Base-by-base conservation (phyloP, 2,329 filamentous ascomycete species). In the Stagonosporopsis tanaceti region DNA sequence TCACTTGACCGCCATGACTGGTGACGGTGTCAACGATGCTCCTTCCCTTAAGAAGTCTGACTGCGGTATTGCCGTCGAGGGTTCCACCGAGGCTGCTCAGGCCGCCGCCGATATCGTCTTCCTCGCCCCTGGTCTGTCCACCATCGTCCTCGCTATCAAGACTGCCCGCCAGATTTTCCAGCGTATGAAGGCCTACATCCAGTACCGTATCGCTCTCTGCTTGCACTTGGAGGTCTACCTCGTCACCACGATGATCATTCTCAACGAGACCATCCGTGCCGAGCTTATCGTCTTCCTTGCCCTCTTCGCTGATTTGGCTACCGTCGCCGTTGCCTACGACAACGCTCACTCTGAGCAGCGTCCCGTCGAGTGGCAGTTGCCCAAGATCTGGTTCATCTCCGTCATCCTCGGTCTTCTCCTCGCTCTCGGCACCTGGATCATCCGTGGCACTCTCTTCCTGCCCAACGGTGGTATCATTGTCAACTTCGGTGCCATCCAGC, bases 321-420 rank as follows among this genome's bases (percentile, higher is more conserved):
- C 89, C 62, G 89, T 92, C 64, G 89, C 89, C 59, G 87, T 92
- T 56, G 89, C 89, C 46, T 92, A 92, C 80, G 89, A 92, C 74
- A 91, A 92, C 75, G 89, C 89, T 44, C 87, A 91, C 80, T 91
- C 87, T 69, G 89, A 92, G 73, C 83, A 83, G 59, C 87, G 89
- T 37, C 89, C 89, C 14, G 89, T 92, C 69, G 89, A 92, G 77
- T 92, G 89, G 89, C 89, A 92, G 79, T 76, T 92, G 63, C 89
- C 89, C 63, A 92, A 92, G 84, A 92, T 92, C 74, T 92, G 89
- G 89, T 84, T 92, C 65, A 91, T 92, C 70, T 88, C 85, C 61
- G 81, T 89, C 64, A 79, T 89, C 58, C 84, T 92, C 47, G 89
- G 89, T 76, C 64, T 85, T 32, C 78, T 91, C 41, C 87, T 92